These are phyloP conservation scores for Fistulifera pelliculosa DNA, from an alignment of 108 stramenopile species.

Conservation along the genomic window DNA sequence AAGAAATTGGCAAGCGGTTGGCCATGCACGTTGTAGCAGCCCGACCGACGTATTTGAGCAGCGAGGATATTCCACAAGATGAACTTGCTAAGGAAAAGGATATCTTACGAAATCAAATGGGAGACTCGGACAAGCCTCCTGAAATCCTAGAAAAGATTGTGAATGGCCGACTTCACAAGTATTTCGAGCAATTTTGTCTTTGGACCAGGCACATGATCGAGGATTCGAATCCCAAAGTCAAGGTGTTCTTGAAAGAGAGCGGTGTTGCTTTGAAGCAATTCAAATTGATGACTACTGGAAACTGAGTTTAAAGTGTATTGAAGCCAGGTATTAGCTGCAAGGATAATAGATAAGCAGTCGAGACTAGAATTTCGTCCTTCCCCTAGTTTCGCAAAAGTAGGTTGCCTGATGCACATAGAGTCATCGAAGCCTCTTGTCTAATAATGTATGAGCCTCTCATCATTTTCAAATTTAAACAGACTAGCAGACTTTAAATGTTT, in stretches of 20 bases:
- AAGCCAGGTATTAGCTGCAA: too few species aligned
- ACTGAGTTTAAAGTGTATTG: too few species aligned
- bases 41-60: slow-evolving; percentile 60
- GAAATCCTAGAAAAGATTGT: slow-evolving; percentile 77
- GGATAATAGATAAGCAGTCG: too few species aligned
- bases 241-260: not conserved
- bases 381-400: too few species aligned
- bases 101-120: slow-evolving; percentile 42
- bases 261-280: slow-evolving; percentile 5
- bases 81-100: slow-evolving; percentile 58
- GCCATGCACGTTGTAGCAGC: slow-evolving; percentile 97
- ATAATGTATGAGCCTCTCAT: too few species aligned
- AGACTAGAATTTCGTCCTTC: too few species aligned
- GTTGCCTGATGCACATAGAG: too few species aligned
- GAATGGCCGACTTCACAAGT: slow-evolving; percentile 61
- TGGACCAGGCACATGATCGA: slow-evolving; percentile 74
- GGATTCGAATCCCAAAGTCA: slow-evolving; percentile 60
- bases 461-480: too few species aligned
- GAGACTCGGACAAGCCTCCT: slow-evolving; percentile 52
- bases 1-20: slow-evolving; percentile 65
- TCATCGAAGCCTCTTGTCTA: too few species aligned
- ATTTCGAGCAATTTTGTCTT: slow-evolving; percentile 64
- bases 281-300: slow-evolving; percentile 4
- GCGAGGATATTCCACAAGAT: slow-evolving; percentile 46
- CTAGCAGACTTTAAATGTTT: too few species aligned